Percentiles rank a stretch among this genome's conserved stretches.
Evolutionary conservation across 495 filamentous ascomycete species (phyloP).

Genomic region (Talaromyces trachyspermus): DNA sequence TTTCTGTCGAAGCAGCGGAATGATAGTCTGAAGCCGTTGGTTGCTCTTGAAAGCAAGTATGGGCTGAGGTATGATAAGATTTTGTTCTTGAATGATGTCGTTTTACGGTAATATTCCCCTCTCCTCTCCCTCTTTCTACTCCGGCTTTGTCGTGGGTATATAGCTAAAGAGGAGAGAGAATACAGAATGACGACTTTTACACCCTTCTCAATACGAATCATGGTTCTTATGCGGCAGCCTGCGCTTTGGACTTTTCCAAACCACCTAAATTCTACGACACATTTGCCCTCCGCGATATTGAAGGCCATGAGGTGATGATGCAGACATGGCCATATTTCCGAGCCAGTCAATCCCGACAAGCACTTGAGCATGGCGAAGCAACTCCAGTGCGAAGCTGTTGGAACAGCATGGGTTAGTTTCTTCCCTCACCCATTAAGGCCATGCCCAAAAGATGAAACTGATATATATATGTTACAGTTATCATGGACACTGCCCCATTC

Average conservation of each 20-base stretch:
- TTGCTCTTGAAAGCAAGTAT: constrained; percentile 30
- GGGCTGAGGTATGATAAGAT: constrained; percentile 58
- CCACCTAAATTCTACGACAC: constrained; percentile 73
- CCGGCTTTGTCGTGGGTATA: background rate
- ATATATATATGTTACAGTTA: background rate
- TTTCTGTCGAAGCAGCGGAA: constrained; percentile 62
- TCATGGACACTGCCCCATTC: constrained; percentile 1
- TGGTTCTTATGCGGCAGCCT: constrained; percentile 72
- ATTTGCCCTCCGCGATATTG: constrained; percentile 69
- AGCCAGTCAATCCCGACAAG: background rate
- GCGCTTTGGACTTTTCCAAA: constrained; percentile 67
- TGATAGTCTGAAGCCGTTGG: constrained; percentile 38
- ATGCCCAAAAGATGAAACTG: constrained; percentile 3
- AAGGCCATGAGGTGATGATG: constrained; percentile 53
- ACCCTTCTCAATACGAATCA: constrained; percentile 64
- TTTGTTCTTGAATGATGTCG: constrained; percentile 69
- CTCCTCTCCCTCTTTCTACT: background rate
- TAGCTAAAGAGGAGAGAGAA: constrained; percentile 27
- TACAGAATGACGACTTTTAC: constrained; percentile 46
- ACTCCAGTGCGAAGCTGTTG: constrained; percentile 74
- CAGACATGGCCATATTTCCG: constrained; percentile 27
- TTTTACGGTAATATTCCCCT: constrained; percentile 51
- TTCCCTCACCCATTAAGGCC: background rate
- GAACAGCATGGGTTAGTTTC: constrained; percentile 61
- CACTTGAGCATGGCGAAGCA: background rate